Evolutionary conservation across 495 filamentous ascomycete genomes (phyloP), one percentile per base, ranked within the genome.

Genomic region (Talaromyces proteolyticus): DNA sequence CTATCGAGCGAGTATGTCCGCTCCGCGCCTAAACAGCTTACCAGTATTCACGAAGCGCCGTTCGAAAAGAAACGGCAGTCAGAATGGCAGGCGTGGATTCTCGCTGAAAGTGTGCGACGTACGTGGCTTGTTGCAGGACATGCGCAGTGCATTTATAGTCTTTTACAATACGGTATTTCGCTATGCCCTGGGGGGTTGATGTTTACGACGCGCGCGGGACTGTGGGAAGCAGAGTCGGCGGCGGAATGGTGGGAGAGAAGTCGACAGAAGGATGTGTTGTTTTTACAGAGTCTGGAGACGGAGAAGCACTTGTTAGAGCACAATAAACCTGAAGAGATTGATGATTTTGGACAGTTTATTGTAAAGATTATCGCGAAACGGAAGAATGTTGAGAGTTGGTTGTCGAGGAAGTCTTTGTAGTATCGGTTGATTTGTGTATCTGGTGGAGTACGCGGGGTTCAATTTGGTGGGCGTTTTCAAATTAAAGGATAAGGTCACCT

Each of bases 321-420:
- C 34, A 18, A 29, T 18, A 49, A 14, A 22, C 34, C 29, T 10
- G 47, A 49, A 7, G 47, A 49, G 16, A 7, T 49, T 17, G 47
- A 49, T 49, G 47, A 49, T 49, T 49, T 49, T 49, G 47, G 47
- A 2, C 39, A 16, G 37, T 49, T 49, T 49, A 36, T 49, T 11
- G 17, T 49, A 36, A 40, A 17, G 12, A 49, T 49, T 18, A 40
- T 49, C 3, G 29, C 29, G 37, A 36, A 36, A 2, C 18, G 25
- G 16, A 22, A 49, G 21, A 40, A 29, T 29, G 34, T 49, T 17
- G 20, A 49, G 20, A 47, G 37, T 8, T 47, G 44, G 44, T 20
- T 47, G 25, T n/a, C 44, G n/a, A n/a, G n/a, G n/a, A n/a, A n/a
- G n/a, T n/a, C n/a, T n/a, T n/a, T n/a, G n/a, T n/a, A n/a, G n/a